phyloP scores from a whole-genome alignment of 108 stramenopile genomes.

The Fistulifera pelliculosa region DNA sequence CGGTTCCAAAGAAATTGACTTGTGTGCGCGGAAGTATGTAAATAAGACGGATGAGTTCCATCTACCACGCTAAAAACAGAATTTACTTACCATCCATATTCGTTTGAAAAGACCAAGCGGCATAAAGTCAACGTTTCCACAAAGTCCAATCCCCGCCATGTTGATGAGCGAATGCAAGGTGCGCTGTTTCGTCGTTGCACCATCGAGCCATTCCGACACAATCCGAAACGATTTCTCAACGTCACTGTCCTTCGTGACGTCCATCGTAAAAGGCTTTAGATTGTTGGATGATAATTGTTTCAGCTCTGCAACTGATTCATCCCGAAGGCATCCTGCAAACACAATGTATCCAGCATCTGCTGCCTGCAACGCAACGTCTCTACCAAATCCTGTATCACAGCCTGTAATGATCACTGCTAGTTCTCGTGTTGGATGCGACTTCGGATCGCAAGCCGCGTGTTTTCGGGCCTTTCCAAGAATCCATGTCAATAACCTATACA shows the following conservation, averaged over 20 bases:
- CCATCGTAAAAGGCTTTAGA: constrained; percentile 18
- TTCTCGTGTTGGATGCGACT: constrained; percentile 5
- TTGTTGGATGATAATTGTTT: neutral
- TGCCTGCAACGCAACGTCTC: constrained; percentile 21
- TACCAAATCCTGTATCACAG: constrained; percentile 61
- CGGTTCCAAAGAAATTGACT: constrained; percentile 43
- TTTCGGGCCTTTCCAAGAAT: neutral
- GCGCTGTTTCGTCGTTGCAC: constrained; percentile 8
- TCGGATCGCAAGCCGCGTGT: neutral
- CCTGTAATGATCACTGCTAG: constrained; percentile 47
- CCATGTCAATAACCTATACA: neutral
- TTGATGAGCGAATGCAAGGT: constrained; percentile 37
- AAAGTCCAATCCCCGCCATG: constrained; percentile 41
- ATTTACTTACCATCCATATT: constrained; percentile 25
- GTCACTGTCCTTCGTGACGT: constrained; percentile 28
- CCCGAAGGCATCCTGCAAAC: constrained; percentile 34
- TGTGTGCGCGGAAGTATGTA: neutral
- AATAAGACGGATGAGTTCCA: neutral
- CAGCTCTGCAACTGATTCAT: constrained; percentile 15
- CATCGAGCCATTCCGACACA: constrained; percentile 21
- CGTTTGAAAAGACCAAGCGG: constrained; percentile 18
- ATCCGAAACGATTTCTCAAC: constrained; percentile 9
- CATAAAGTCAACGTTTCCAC: constrained; percentile 37
- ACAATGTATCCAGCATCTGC: constrained; percentile 31
- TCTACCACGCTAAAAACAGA: too few species aligned